These are phyloP conservation scores for Aspergillus jensenii DNA, from an alignment of 2,329 filamentous ascomycete species.

Conservation along the genomic window DNA sequence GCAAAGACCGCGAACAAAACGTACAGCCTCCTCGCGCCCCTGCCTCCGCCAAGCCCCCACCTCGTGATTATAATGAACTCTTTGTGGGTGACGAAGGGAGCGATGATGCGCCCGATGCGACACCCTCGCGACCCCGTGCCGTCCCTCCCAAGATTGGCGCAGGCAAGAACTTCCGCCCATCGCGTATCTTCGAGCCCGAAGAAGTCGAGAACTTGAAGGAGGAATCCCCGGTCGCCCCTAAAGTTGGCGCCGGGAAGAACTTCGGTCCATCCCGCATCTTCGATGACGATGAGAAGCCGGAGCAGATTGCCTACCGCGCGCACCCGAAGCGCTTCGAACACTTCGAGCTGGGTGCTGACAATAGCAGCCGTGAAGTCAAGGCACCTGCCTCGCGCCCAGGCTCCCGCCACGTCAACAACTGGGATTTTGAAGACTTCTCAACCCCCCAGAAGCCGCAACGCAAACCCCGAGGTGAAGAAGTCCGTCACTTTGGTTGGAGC, in stretches of 20 bases:
- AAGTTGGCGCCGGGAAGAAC: conserved; percentile 60
- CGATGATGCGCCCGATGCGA: conserved; percentile 22
- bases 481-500: conserved; percentile 74
- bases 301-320: conserved; percentile 54
- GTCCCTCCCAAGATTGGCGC: conserved; percentile 55
- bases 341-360: conserved; percentile 36
- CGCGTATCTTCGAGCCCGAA: conserved; percentile 19
- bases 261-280: conserved; percentile 65
- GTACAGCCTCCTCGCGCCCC: conserved; percentile 62
- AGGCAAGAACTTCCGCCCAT: conserved; percentile 63
- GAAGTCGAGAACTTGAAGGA: conserved; percentile 26
- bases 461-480: conserved; percentile 66
- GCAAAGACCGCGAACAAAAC: conserved; percentile 47
- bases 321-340: conserved; percentile 81
- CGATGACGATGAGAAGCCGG: conserved; percentile 53
- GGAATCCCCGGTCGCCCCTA: conserved; percentile 60
- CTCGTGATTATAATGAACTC: conserved; percentile 69
- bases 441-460: conserved; percentile 75
- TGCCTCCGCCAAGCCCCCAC: conserved; percentile 68
- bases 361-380: conserved; percentile 29
- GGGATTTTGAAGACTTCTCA: conserved; percentile 84
- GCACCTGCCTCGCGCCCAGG: conserved; percentile 26
- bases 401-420: conserved; percentile 65
- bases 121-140: conserved; percentile 23
- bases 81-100: conserved; percentile 51